Evolutionary conservation across 306 rosid genomes (phyloP).

Genomic region (Vicia villosa): DNA sequence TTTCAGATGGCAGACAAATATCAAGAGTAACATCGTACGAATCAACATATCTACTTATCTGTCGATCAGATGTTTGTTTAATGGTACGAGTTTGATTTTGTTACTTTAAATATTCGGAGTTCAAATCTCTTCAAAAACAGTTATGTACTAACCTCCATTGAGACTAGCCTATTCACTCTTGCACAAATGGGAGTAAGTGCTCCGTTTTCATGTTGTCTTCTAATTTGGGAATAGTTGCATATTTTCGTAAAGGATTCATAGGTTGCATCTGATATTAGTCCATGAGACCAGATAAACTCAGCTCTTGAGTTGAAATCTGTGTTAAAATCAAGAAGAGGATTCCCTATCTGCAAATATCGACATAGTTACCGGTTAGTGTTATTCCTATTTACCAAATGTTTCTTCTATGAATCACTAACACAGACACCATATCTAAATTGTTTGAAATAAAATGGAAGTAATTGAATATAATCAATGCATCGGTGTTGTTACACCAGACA

Average conservation of each 20-base stretch:
- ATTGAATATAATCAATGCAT: no score
- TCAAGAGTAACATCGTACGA: constrained; percentile 56
- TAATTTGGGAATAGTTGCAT: constrained; percentile 59
- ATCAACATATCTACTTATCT: constrained; percentile 33
- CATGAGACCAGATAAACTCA: constrained; percentile 68
- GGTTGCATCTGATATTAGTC: constrained; percentile 64
- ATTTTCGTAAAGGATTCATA: constrained; percentile 41
- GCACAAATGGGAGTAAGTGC: constrained; percentile 38
- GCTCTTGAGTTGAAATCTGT: constrained; percentile 63
- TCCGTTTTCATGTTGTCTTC: constrained; percentile 45
- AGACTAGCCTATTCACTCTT: constrained; percentile 32
- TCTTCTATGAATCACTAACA: neutral
- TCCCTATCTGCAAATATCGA: constrained; percentile 59
- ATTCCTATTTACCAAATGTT: neutral
- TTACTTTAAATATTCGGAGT: neutral
- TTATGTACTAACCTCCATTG: constrained; percentile 39
- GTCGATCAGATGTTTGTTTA: neutral
- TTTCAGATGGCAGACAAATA: constrained; percentile 48
- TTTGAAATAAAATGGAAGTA: neutral
- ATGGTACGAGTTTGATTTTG: neutral
- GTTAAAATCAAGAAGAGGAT: constrained; percentile 67
- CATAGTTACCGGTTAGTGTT: neutral
- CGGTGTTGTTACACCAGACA: no score
- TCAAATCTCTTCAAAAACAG: neutral
- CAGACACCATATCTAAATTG: no score